These are phyloP conservation scores for Ulota crispa DNA, from an alignment of 225 moss, liverwort and hornwort species.

Conservation along the genomic window DNA sequence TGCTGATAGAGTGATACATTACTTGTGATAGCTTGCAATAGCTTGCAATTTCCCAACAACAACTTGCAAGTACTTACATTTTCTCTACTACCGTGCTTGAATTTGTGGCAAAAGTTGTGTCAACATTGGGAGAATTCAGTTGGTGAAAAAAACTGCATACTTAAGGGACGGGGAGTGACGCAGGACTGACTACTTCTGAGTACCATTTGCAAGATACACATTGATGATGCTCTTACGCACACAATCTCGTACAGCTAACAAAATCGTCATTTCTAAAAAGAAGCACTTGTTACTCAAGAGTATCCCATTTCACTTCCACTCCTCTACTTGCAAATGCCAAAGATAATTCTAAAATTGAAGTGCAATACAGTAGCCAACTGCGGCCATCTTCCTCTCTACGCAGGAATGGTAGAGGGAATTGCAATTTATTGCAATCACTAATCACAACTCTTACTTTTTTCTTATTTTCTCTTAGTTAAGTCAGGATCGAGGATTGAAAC, in stretches of 20 bases:
- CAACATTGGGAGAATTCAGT: too few species aligned
- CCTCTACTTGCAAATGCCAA: background rate
- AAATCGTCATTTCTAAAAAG: background rate
- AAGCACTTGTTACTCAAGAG: background rate
- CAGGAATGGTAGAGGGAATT: background rate
- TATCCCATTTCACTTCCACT: background rate
- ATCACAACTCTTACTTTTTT: background rate
- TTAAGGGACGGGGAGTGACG: too few species aligned
- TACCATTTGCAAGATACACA: too few species aligned
- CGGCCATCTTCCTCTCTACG: background rate
- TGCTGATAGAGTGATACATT: too few species aligned
- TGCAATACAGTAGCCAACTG: background rate
- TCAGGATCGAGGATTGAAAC: background rate
- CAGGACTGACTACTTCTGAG: too few species aligned
- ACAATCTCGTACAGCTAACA: accelerated
- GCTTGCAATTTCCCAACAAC: too few species aligned
- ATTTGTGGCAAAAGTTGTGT: too few species aligned
- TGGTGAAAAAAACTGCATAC: too few species aligned
- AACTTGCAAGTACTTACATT: too few species aligned
- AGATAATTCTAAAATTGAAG: background rate
- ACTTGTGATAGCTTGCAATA: too few species aligned
- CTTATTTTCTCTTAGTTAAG: background rate
- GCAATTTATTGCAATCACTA: background rate
- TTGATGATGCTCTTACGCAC: too few species aligned
- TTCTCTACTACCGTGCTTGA: too few species aligned